These are phyloP conservation scores for Phytopythium sindhum DNA, from an alignment of 352 stramenopile genomes.

Conservation along the genomic window DNA sequence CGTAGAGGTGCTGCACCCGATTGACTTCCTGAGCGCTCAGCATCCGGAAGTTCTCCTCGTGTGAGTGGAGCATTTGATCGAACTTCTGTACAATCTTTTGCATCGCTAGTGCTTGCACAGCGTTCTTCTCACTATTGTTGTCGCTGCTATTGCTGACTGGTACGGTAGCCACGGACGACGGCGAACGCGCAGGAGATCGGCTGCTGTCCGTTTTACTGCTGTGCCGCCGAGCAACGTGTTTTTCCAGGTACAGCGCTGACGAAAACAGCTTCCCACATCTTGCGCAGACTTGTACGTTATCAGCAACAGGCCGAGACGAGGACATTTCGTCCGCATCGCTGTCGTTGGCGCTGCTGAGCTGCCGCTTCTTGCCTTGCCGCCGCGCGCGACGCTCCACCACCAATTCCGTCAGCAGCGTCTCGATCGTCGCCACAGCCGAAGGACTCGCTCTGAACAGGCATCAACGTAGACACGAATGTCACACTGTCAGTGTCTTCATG, in stretches of 20 bases:
- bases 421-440: conserved; percentile 51
- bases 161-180: neutral
- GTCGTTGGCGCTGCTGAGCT: conserved; percentile 4
- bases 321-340: conserved; percentile 8
- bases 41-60: conserved; percentile 44
- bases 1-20: conserved; percentile 53
- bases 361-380: conserved; percentile 8
- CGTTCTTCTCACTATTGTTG: conserved; percentile 4
- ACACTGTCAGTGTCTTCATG: neutral
- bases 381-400: conserved; percentile 23
- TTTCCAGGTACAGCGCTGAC: conserved; percentile 51
- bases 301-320: conserved; percentile 12
- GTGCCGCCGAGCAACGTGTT: conserved; percentile 58
- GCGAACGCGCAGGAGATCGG: neutral
- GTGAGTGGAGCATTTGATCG: conserved; percentile 37
- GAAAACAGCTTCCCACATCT: conserved; percentile 74
- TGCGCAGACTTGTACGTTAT: conserved; percentile 50
- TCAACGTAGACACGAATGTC: conserved; percentile 13
- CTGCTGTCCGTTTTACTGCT: conserved; percentile 6
- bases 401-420: conserved; percentile 49
- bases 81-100: conserved; percentile 54
- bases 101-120: conserved; percentile 18
- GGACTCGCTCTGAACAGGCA: conserved; percentile 26
- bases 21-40: conserved; percentile 40
- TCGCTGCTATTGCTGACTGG: conserved; percentile 8